Evolutionary conservation across 306 rosid genomes (phyloP).

Genomic region (Cicer arietinum): DNA sequence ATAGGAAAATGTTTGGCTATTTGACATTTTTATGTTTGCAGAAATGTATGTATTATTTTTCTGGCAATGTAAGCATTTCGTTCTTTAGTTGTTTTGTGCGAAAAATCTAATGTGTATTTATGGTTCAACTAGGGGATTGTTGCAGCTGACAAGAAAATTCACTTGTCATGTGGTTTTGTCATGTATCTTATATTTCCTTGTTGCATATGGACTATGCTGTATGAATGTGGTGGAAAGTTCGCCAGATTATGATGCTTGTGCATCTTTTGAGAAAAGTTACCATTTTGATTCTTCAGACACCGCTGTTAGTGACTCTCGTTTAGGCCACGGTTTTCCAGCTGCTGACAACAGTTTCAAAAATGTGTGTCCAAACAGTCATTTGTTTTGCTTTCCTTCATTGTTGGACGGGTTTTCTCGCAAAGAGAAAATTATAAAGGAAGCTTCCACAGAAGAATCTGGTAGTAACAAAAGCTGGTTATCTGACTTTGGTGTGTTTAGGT

Average conservation of each 20-base stretch:
- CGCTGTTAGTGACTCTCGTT: constrained; percentile 47
- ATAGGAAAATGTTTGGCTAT: background rate
- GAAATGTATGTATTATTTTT: background rate
- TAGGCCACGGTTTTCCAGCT: constrained; percentile 46
- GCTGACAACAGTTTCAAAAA: constrained; percentile 46
- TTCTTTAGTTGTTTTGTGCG: constrained; percentile 36
- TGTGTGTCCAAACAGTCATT: constrained; percentile 61
- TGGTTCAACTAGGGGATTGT: constrained; percentile 64
- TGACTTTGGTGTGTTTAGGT: constrained; percentile 79
- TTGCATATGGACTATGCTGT: constrained; percentile 57
- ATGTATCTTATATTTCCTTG: constrained; percentile 51
- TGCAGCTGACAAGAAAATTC: constrained; percentile 46
- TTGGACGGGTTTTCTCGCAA: constrained; percentile 55
- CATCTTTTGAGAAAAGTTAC: constrained; percentile 48
- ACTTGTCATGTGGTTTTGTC: constrained; percentile 58
- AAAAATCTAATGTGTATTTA: constrained; percentile 43
- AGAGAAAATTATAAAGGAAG: constrained; percentile 44
- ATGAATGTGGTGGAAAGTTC: constrained; percentile 53
- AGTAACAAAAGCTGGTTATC: constrained; percentile 74
- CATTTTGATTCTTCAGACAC: constrained; percentile 47
- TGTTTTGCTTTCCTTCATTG: constrained; percentile 89
- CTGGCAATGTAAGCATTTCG: background rate
- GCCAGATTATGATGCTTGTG: constrained; percentile 57
- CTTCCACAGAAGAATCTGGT: constrained; percentile 55
- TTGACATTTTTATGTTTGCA: constrained; percentile 10